Conservation (phyloP, 2,329 filamentous ascomycete genomes). For the Colletotrichum phormii region DNA sequence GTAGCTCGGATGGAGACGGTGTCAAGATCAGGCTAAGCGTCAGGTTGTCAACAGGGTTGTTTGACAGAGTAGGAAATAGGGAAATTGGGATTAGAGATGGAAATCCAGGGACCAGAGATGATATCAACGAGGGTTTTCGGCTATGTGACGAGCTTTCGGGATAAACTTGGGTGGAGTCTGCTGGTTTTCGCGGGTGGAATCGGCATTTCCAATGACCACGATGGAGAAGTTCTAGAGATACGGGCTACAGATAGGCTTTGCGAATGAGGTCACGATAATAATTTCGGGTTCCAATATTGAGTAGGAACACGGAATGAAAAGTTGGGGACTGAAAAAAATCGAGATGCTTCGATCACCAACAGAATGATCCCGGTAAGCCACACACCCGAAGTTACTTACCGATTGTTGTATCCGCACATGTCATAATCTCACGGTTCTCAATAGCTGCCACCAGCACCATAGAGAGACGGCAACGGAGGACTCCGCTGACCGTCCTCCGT, state of each 20-base stretch:
- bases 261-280: conserved; percentile 14
- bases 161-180: conserved; percentile 26
- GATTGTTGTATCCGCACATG: neutral
- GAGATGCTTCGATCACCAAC: neutral
- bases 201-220: conserved; percentile 16
- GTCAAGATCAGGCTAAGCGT: conserved; percentile 9
- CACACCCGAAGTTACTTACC: conserved; percentile 3
- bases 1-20: neutral
- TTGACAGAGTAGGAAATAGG: neutral
- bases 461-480: conserved; percentile 16
- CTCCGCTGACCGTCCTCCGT: conserved; percentile 3
- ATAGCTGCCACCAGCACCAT: neutral
- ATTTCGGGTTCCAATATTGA: neutral
- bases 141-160: conserved; percentile 32
- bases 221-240: neutral
- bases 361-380: neutral
- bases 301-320: neutral
- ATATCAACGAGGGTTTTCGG: conserved; percentile 38
- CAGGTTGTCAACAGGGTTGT: neutral
- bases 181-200: conserved; percentile 33
- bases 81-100: neutral
- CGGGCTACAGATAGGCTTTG: neutral
- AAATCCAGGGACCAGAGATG: conserved; percentile 22
- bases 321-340: neutral
- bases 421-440: conserved; percentile 9